Percentiles rank a stretch among this genome's conserved stretches.
These are phyloP conservation scores for Boletus edulis DNA, from an alignment of 768 basidiomycete genomes.

Conservation along the genomic window DNA sequence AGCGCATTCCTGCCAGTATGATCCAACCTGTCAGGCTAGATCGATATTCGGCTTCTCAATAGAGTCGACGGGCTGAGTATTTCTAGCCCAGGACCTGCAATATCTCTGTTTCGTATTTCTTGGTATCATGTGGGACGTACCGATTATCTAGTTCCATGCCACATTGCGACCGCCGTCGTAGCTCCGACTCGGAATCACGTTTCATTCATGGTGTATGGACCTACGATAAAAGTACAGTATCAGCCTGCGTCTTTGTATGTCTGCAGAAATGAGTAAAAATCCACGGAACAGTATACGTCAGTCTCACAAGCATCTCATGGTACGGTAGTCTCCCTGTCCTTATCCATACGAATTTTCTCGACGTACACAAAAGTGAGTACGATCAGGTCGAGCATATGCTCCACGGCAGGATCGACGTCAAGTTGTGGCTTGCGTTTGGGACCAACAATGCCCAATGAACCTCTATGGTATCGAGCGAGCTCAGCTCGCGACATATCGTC, in stretches of 20 bases:
- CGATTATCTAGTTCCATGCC: not conserved
- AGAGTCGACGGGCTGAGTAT: not conserved
- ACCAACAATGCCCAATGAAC: slow-evolving; percentile 20
- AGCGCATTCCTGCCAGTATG: not conserved
- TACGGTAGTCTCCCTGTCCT: slow-evolving; percentile 8
- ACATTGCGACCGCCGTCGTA: not conserved
- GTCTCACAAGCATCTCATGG: slow-evolving; percentile 5
- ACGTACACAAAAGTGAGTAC: slow-evolving; percentile 32
- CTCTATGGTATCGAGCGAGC: slow-evolving; percentile 20
- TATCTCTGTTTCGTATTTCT: not conserved
- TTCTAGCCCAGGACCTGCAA: not conserved
- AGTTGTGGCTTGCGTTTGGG: slow-evolving; percentile 17
- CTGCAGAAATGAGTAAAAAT: not conserved
- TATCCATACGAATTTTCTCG: slow-evolving; percentile 30
- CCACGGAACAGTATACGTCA: not conserved
- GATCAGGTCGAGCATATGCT: slow-evolving; percentile 27
- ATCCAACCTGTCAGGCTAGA: slow-evolving; percentile 4
- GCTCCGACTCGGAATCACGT: not conserved
- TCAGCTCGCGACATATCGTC: slow-evolving; percentile 12
- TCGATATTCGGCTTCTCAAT: slow-evolving; percentile 4
- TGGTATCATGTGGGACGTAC: not conserved
- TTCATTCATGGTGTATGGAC: slow-evolving; percentile 5
- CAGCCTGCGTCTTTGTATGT: not conserved
- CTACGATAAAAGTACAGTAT: slow-evolving; percentile 10
- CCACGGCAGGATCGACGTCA: slow-evolving; percentile 16